These are phyloP conservation scores for Aspergillus sp. DNA, from an alignment of 2,329 filamentous ascomycete genomes.

Conservation along the genomic window DNA sequence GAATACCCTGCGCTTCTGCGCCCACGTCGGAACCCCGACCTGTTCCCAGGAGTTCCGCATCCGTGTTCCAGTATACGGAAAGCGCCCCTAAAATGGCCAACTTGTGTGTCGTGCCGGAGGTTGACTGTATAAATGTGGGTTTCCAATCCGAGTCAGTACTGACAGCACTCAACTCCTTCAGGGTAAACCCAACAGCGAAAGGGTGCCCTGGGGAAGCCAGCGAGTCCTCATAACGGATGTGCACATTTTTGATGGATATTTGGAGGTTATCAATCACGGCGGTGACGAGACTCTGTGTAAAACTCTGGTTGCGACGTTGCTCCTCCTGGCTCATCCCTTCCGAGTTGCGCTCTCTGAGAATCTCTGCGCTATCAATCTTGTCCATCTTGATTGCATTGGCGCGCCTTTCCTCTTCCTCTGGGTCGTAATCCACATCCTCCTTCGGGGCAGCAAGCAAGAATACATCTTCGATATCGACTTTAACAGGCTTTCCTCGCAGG, in stretches of 20 bases:
- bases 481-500: slow-evolving; percentile 87
- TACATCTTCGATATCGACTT: slow-evolving; percentile 94
- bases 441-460: slow-evolving; percentile 93
- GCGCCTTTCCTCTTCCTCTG: slow-evolving; percentile 85
- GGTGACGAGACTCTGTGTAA: slow-evolving; percentile 89
- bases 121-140: slow-evolving; percentile 91
- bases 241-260: slow-evolving; percentile 96
- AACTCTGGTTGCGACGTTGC: slow-evolving; percentile 96
- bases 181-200: slow-evolving; percentile 86
- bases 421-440: slow-evolving; percentile 89
- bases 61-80: slow-evolving; percentile 97
- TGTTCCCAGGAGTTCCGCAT: slow-evolving; percentile 77
- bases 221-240: slow-evolving; percentile 96
- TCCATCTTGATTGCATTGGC: slow-evolving; percentile 96
- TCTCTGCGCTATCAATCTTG: slow-evolving; percentile 92
- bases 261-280: slow-evolving; percentile 99
- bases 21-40: slow-evolving; percentile 69
- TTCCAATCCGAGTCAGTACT: slow-evolving; percentile 95
- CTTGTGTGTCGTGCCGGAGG: slow-evolving; percentile 82
- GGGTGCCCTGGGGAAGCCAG: slow-evolving; percentile 93
- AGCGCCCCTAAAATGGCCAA: slow-evolving; percentile 85
- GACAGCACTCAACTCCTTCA: slow-evolving; percentile 95
- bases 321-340: slow-evolving; percentile 94
- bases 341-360: slow-evolving; percentile 87
- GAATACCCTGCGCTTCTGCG: slow-evolving; percentile 59